phyloP scores from a whole-genome alignment of 352 stramenopile species.

The Peronosclerospora sorghi region DNA sequence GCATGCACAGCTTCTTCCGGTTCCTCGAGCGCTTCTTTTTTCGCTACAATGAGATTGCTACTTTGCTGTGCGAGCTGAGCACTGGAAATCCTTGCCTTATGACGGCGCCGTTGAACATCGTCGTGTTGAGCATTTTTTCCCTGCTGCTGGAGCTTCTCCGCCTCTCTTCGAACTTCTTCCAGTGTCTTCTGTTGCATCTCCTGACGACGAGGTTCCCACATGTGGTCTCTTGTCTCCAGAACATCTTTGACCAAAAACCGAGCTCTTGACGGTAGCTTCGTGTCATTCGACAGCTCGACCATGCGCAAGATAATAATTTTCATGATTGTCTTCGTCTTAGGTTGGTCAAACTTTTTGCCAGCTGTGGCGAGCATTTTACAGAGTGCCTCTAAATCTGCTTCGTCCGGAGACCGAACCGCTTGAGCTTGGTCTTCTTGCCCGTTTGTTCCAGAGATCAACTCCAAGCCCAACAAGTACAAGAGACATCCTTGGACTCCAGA shows the following conservation, averaged over 20 bases:
- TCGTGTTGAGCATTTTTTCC: conserved; percentile 85
- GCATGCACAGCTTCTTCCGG: conserved; percentile 5
- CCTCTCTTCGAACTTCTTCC: conserved; percentile 72
- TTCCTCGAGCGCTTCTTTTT: conserved; percentile 29
- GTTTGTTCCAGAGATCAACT: conserved; percentile 38
- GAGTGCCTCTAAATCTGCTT: conserved; percentile 76
- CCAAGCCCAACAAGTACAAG: conserved; percentile 70
- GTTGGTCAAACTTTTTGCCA: conserved; percentile 82
- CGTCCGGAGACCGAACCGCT: conserved; percentile 65
- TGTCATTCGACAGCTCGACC: conserved; percentile 72
- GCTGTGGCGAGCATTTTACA: conserved; percentile 79
- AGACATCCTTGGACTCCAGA: conserved; percentile 63
- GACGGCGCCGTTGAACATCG: conserved; percentile 52
- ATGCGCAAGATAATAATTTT: conserved; percentile 78
- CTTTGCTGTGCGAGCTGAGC: conserved; percentile 69
- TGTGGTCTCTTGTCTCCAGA: conserved; percentile 74
- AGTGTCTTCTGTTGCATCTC: conserved; percentile 84
- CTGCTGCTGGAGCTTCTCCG: conserved; percentile 70
- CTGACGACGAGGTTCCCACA: conserved; percentile 80
- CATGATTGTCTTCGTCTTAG: conserved; percentile 68
- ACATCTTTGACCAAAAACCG: conserved; percentile 81
- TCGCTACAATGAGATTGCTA: conserved; percentile 61
- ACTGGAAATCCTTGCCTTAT: conserved; percentile 72
- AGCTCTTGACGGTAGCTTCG: conserved; percentile 52
- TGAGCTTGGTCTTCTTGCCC: conserved; percentile 44